Percentiles rank a stretch among this genome's conserved stretches.
These are phyloP conservation scores for Musa balbisiana DNA, from an alignment of 202 grass and related monocot genomes.

Conservation along the genomic window DNA sequence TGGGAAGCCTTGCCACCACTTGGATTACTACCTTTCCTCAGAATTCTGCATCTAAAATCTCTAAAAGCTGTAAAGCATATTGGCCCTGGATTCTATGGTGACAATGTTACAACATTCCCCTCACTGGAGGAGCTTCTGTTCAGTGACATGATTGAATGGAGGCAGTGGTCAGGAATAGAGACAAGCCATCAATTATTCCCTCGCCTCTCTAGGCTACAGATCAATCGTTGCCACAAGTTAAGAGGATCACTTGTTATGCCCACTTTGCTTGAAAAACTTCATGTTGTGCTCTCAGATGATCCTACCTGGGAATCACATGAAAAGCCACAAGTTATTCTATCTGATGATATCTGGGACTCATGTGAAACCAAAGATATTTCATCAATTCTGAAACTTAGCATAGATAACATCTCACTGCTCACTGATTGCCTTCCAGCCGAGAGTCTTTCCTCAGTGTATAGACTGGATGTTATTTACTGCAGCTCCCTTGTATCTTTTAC, in stretches of 20 bases:
- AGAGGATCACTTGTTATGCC: conserved; percentile 11
- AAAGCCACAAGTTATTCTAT: neutral
- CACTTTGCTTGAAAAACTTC: conserved; percentile 4
- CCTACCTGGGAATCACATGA: neutral
- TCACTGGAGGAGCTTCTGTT: conserved; percentile 44
- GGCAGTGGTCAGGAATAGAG: conserved; percentile 21
- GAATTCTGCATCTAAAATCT: conserved; percentile 32
- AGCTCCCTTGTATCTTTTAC: neutral
- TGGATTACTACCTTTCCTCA: conserved; percentile 38
- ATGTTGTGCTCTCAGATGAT: neutral
- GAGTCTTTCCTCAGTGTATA: neutral
- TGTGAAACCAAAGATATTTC: neutral
- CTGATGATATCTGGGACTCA: neutral
- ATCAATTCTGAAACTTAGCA: conserved; percentile 1
- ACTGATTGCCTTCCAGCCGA: neutral
- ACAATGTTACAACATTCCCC: neutral
- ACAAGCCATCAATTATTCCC: neutral
- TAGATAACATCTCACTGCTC: neutral
- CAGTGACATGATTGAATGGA: conserved; percentile 39
- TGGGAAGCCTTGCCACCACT: conserved; percentile 46
- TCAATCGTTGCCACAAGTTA: conserved; percentile 32
- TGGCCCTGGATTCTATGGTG: conserved; percentile 2
- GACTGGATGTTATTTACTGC: neutral
- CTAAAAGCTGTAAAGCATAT: conserved; percentile 32
- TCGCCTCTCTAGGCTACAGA: conserved; percentile 21